Evolutionary conservation across 2,329 filamentous ascomycete species (phyloP).

Genomic region (Fusarium pseudonygamai): DNA sequence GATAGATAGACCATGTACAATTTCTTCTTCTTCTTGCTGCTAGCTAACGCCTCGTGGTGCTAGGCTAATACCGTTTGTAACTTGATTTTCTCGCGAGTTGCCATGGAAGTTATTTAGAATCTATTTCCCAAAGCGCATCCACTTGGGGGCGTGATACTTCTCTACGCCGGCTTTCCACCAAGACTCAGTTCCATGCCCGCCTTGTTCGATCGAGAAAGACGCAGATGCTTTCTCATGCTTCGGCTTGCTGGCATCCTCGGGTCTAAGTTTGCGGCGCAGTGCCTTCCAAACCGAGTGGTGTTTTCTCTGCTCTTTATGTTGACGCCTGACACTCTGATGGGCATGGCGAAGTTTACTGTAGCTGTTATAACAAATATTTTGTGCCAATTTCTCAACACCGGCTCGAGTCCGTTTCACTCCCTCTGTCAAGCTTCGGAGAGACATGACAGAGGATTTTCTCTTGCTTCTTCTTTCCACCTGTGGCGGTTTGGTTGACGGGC

Average conservation of each 20-base stretch:
- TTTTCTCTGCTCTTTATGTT: conserved; percentile 36
- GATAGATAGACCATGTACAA: conserved; percentile 16
- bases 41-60: conserved; percentile 19
- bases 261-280: conserved; percentile 38
- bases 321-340: conserved; percentile 42
- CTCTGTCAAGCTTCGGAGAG: conserved; percentile 21
- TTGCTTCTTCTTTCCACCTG: conserved; percentile 21
- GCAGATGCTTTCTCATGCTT: conserved; percentile 39
- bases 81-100: not conserved
- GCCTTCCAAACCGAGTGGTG: conserved; percentile 45
- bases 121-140: conserved; percentile 44
- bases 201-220: conserved; percentile 40
- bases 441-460: conserved; percentile 29
- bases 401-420: conserved; percentile 38
- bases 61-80: not conserved
- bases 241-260: conserved; percentile 37
- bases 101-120: not conserved
- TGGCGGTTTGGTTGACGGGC: conserved; percentile 3
- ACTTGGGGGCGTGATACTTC: conserved; percentile 46
- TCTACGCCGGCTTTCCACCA: conserved; percentile 51
- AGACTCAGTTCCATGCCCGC: conserved; percentile 38
- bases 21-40: conserved; percentile 18
- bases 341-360: conserved; percentile 40
- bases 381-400: conserved; percentile 43
- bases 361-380: conserved; percentile 40